Conservation (phyloP, 805 yeast genomes). For the Naumovozyma dairenensis region DNA sequence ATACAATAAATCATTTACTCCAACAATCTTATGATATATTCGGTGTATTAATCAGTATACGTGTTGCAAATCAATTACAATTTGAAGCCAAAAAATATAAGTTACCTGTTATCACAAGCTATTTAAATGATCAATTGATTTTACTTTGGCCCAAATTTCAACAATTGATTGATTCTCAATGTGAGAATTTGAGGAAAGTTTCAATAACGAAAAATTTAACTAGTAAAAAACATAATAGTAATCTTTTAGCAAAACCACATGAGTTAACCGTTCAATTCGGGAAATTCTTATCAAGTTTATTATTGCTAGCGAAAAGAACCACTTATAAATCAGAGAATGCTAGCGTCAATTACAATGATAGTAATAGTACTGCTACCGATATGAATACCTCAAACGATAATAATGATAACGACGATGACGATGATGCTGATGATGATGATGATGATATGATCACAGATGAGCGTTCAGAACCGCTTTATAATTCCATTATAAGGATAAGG, state of each 20-base stretch:
- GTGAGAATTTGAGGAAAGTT: slow-evolving; percentile 56
- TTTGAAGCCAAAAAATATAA: slow-evolving; percentile 57
- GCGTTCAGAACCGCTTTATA: slow-evolving; percentile 59
- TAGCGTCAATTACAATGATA: too few species aligned
- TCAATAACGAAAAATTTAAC: slow-evolving; percentile 19
- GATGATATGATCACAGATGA: slow-evolving; percentile 11
- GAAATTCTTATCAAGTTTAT: slow-evolving; percentile 56
- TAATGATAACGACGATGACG: neutral
- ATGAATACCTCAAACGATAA: too few species aligned
- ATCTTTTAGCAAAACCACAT: slow-evolving; percentile 37
- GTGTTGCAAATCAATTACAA: slow-evolving; percentile 57
- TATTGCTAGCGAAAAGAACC: slow-evolving; percentile 26
- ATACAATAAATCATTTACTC: slow-evolving; percentile 33
- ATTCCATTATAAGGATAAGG: slow-evolving; percentile 57
- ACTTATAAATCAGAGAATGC: slow-evolving; percentile 11
- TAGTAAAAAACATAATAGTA: slow-evolving; percentile 16
- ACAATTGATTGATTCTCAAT: slow-evolving; percentile 62
- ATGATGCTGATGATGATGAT: neutral
- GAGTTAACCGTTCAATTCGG: slow-evolving; percentile 74
- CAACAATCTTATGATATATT: slow-evolving; percentile 50
- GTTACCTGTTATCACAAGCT: slow-evolving; percentile 59
- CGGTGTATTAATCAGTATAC: slow-evolving; percentile 67
- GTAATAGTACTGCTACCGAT: too few species aligned
- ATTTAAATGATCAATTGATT: slow-evolving; percentile 54
- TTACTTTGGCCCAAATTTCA: slow-evolving; percentile 84